Percentiles rank a stretch among this genome's conserved stretches.
These are phyloP conservation scores for Candida neerlandica DNA, from an alignment of 1,139 yeast species.

Conservation along the genomic window DNA sequence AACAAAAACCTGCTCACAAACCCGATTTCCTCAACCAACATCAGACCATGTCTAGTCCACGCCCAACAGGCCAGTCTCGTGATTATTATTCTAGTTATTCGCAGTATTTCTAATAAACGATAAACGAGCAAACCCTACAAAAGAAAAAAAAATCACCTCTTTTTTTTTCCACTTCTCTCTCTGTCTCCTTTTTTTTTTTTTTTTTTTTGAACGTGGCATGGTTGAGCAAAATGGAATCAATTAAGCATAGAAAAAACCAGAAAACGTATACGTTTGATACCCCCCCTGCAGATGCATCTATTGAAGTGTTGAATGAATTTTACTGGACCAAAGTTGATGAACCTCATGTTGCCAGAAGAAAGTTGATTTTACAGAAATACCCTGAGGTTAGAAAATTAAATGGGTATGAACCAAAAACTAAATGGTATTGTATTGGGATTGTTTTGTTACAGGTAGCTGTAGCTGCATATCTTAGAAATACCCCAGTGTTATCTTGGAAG, in stretches of 20 bases:
- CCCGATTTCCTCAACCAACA: constrained; percentile 1
- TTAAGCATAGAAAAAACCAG: constrained; percentile 39
- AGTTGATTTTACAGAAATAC: constrained; percentile 67
- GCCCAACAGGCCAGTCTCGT: background rate
- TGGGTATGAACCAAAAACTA: constrained; percentile 86
- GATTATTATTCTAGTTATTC: background rate
- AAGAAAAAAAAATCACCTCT: background rate
- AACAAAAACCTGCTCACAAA: background rate
- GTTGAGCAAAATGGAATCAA: background rate
- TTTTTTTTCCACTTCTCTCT: background rate
- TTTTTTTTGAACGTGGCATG: background rate
- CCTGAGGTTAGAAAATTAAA: constrained; percentile 81
- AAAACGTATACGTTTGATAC: constrained; percentile 40
- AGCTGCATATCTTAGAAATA: constrained; percentile 63
- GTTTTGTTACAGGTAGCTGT: constrained; percentile 63
- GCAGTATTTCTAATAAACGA: background rate
- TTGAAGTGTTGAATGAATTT: constrained; percentile 56
- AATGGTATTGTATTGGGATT: constrained; percentile 68
- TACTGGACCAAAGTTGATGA: constrained; percentile 84
- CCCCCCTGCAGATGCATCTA: constrained; percentile 48
- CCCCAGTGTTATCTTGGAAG: constrained; percentile 54
- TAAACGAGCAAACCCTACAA: background rate
- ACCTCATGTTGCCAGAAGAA: constrained; percentile 78
- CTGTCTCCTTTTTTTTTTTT: background rate
- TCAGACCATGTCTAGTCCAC: background rate